Conservation (phyloP, 768 basidiomycete species). For the Fomitopsis serialis region DNA sequence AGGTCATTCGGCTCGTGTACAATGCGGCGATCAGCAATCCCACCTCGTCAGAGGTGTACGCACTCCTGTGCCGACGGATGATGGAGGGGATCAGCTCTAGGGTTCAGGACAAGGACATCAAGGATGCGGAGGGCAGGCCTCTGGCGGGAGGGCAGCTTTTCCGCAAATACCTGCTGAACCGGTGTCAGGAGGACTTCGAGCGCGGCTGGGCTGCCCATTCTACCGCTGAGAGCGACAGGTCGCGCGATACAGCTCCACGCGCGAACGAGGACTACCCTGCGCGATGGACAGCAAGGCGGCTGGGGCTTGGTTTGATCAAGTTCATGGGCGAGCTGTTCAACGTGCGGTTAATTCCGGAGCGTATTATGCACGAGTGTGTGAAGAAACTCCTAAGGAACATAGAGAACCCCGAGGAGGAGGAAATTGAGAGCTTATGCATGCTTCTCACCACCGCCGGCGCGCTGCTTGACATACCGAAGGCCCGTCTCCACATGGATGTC, state of each 20-base stretch:
- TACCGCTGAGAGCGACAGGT: no score
- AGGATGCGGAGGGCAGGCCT: no score
- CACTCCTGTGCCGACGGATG: no score
- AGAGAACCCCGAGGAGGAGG: conserved; percentile 92
- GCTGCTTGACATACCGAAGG: conserved; percentile 73
- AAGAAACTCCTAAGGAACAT: conserved; percentile 92
- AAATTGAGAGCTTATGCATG: conserved; percentile 93
- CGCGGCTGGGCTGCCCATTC: no score
- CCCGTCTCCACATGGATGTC: conserved; percentile 80
- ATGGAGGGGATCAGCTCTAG: no score
- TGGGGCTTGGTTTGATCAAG: conserved; percentile 92
- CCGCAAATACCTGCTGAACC: no score
- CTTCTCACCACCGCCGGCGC: conserved; percentile 84
- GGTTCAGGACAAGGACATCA: no score
- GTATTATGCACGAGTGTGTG: conserved; percentile 97
- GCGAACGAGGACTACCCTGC: conserved; percentile 92
- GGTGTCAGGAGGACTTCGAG: no score
- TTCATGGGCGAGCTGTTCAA: conserved; percentile 99
- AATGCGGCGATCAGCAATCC: no score
- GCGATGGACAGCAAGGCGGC: conserved; percentile 94
- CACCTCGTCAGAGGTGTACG: no score
- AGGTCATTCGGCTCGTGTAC: no score
- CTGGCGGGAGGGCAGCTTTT: no score
- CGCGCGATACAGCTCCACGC: conserved; percentile 78
- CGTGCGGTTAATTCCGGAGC: conserved; percentile 91